Evolutionary conservation across 2,329 filamentous ascomycete species (phyloP).

Genomic region (Talaromyces sp.): DNA sequence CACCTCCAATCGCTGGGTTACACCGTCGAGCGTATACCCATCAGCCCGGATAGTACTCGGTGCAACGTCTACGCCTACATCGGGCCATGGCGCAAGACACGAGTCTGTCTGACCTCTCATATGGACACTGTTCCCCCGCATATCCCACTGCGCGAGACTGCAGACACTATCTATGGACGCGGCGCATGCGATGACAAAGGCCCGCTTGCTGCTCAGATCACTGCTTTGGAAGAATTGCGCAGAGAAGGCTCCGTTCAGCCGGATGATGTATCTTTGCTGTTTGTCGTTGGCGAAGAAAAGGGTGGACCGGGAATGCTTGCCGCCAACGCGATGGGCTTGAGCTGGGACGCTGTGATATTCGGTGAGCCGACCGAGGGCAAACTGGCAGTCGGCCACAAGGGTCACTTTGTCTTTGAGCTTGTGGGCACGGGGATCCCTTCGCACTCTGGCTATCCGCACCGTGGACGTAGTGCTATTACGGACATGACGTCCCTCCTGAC

Average conservation of each 20-base stretch:
- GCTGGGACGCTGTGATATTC: slow-evolving; percentile 49
- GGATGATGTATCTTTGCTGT: slow-evolving; percentile 58
- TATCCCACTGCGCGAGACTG: slow-evolving; percentile 58
- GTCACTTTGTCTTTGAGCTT: slow-evolving; percentile 35
- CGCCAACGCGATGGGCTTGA: slow-evolving; percentile 43
- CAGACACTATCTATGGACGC: slow-evolving; percentile 61
- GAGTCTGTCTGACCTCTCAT: slow-evolving; percentile 35
- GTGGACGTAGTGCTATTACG: slow-evolving; percentile 29
- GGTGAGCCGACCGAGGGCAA: slow-evolving; percentile 56
- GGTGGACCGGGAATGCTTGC: slow-evolving; percentile 55
- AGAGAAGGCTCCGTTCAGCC: slow-evolving; percentile 37
- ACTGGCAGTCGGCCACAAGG: slow-evolving; percentile 54
- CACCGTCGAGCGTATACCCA: slow-evolving; percentile 37
- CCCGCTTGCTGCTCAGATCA: slow-evolving; percentile 68
- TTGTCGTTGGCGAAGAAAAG: slow-evolving; percentile 58
- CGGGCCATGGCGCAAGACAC: slow-evolving; percentile 26
- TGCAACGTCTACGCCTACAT: slow-evolving; percentile 43
- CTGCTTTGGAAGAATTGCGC: slow-evolving; percentile 59
- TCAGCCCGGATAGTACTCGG: slow-evolving; percentile 30
- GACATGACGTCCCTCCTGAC: slow-evolving; percentile 32
- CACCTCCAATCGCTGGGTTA: slow-evolving; percentile 34
- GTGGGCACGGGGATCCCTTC: slow-evolving; percentile 29
- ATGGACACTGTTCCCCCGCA: slow-evolving; percentile 62
- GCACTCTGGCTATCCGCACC: slow-evolving; percentile 37
- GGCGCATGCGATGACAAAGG: slow-evolving; percentile 60